Base-by-base conservation (phyloP, 2,329 filamentous ascomycete genomes). In the Fusarium sp. region DNA sequence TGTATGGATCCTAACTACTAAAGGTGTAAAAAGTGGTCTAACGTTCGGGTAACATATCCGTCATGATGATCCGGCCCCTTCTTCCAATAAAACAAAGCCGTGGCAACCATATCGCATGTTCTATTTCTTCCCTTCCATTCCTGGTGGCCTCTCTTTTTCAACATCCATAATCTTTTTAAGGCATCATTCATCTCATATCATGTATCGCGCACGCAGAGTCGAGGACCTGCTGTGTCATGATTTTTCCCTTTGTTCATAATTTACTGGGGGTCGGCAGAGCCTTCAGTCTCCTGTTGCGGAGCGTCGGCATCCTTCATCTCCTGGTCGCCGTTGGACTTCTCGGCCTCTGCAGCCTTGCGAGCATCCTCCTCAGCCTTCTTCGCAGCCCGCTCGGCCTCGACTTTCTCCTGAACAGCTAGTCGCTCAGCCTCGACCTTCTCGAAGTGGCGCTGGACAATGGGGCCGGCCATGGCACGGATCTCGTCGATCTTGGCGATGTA, bases 401-500 rank as follows among this genome's bases (percentile, higher is more conserved):
- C 82, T 82, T 88, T 91, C 61, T 95, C 93, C 78, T 94, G 89
- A 42, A 91, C 81, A 21, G 91, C 92, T 78, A 92, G 89, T 72
- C 94, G 92, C 83, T 98, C 94, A 65, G 90, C 89, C 82, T 98
- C 93, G 69, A 94, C 84, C 86, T 97, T 97, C 81, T 99, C 96
- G 80, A 95, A 94, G 87, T 97, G 94, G 73, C 95, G 92, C 85
- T 97, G 94, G 70, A 94, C 89, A 77, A 99, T 93, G 62, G 96
- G 95, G 17, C 94, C 96, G 46, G 94, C 93, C 76, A 97, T 88
- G 72, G 93, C 89, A 73, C 94, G 92, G 80, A 99, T 94, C 81
- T 99, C 96, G 69, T 98, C 96, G 81, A 96, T 91, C 89, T 98
- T 99, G 83, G 93, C 88, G 66, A 97, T 84, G 83, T 99, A 99